Evolutionary conservation across 805 yeast species (phyloP).

Genomic region (Starmerella apis): DNA sequence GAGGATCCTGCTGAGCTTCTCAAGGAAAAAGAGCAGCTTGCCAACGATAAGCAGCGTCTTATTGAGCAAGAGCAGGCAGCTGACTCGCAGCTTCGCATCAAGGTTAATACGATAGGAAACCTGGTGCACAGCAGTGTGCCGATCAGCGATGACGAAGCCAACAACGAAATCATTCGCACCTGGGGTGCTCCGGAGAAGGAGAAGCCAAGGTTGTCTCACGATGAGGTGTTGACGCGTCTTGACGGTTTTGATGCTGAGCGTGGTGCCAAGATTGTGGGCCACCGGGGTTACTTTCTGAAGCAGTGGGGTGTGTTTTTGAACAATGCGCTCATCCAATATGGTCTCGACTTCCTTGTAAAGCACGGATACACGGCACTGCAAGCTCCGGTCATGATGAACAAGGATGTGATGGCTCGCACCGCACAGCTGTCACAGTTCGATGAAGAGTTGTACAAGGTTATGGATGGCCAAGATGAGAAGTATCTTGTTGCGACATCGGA

Average conservation of each 20-base stretch:
- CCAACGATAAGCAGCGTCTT: slow-evolving; percentile 56
- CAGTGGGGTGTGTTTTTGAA: slow-evolving; percentile 92
- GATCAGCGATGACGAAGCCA: slow-evolving; percentile 75
- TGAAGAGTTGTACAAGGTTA: slow-evolving; percentile 93
- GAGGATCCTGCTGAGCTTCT: slow-evolving; percentile 84
- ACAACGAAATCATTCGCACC: slow-evolving; percentile 74
- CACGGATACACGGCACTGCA: slow-evolving; percentile 82
- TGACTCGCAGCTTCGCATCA: slow-evolving; percentile 59
- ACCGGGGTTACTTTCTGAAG: slow-evolving; percentile 95
- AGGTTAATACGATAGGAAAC: slow-evolving; percentile 88
- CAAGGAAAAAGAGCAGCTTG: slow-evolving; percentile 66
- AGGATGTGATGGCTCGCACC: slow-evolving; percentile 98
- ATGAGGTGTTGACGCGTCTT: slow-evolving; percentile 82
- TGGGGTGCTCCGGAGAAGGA: slow-evolving; percentile 65
- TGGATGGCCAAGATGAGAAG: slow-evolving; percentile 96
- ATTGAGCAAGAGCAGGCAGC: slow-evolving; percentile 64
- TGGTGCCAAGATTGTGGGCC: slow-evolving; percentile 95
- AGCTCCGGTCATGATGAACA: slow-evolving; percentile 99
- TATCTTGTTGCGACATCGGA: slow-evolving; percentile 97
- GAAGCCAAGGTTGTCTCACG: slow-evolving; percentile 80
- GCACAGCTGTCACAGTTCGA: slow-evolving; percentile 97
- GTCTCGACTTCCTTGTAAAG: slow-evolving; percentile 69
- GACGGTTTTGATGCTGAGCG: slow-evolving; percentile 99
- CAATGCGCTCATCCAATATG: slow-evolving; percentile 96
- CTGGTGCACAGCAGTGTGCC: slow-evolving; percentile 88